phyloP scores from a whole-genome alignment of 179 eudicot genomes.

The Pouteria campechiana region DNA sequence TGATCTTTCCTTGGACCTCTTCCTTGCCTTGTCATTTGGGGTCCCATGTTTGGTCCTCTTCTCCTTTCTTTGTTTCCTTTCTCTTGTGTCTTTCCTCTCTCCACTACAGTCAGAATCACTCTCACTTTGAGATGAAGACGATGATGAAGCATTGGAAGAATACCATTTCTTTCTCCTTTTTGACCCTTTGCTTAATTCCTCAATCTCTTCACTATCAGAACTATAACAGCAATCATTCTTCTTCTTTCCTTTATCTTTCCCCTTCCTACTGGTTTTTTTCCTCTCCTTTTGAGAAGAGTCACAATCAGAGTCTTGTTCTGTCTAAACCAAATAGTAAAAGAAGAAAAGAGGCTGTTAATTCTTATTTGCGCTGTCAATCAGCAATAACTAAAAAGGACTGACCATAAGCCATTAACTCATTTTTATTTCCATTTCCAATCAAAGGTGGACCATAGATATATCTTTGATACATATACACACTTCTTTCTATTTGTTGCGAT shows the following conservation, averaged over 20 bases:
- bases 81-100: slow-evolving; percentile 22
- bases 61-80: slow-evolving; percentile 22
- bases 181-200: slow-evolving; percentile 42
- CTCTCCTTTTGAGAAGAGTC: slow-evolving; percentile 21
- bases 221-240: slow-evolving; percentile 31
- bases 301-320: slow-evolving; percentile 28
- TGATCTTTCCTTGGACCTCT: slow-evolving; percentile 17
- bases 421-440: not conserved
- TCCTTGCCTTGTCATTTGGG: slow-evolving; percentile 9
- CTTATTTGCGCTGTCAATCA: not conserved
- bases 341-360: not conserved
- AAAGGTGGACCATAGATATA: not conserved
- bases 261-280: slow-evolving; percentile 29
- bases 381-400: not conserved
- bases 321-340: not conserved
- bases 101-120: slow-evolving; percentile 13
- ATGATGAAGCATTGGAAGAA: slow-evolving; percentile 46
- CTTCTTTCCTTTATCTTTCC: slow-evolving; percentile 31
- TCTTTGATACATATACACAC: too few relatives aligned
- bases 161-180: slow-evolving; percentile 83
- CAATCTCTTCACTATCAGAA: slow-evolving; percentile 56
- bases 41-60: slow-evolving; percentile 7
- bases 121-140: slow-evolving; percentile 23
- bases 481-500: too few relatives aligned
- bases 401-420: not conserved